These are phyloP conservation scores for Craspedostauros australis DNA, from an alignment of 108 stramenopile species.

Conservation along the genomic window DNA sequence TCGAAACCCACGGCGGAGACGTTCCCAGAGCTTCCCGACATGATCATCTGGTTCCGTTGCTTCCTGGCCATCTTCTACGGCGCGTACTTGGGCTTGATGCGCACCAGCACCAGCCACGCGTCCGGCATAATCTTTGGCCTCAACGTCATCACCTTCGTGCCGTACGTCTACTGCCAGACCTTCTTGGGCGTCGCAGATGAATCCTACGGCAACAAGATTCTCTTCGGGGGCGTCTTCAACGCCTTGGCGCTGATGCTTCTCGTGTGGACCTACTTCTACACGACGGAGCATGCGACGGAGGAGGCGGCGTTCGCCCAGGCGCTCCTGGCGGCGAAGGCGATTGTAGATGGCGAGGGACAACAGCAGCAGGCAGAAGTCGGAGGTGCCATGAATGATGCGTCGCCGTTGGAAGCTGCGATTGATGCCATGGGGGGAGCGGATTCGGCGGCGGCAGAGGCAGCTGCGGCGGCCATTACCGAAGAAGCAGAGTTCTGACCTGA, in stretches of 20 bases:
- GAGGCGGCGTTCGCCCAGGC: slow-evolving; percentile 23
- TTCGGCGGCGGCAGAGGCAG: too few relatives aligned
- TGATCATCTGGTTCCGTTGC: slow-evolving; percentile 55
- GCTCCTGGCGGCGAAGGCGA: too few relatives aligned
- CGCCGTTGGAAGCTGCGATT: too few relatives aligned
- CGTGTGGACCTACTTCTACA: slow-evolving; percentile 63
- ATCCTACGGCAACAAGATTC: slow-evolving; percentile 37
- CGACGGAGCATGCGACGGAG: slow-evolving; percentile 33
- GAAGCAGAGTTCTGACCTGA: too few relatives aligned
- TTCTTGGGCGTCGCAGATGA: slow-evolving; percentile 46
- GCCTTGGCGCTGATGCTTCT: slow-evolving; percentile 51
- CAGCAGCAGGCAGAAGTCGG: too few relatives aligned
- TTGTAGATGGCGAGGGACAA: too few relatives aligned
- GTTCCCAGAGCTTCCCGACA: slow-evolving; percentile 58
- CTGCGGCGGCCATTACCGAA: too few relatives aligned
- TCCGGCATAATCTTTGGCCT: slow-evolving; percentile 42
- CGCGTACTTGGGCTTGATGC: slow-evolving; percentile 30
- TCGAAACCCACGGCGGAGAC: slow-evolving; percentile 59
- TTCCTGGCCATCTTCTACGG: slow-evolving; percentile 44
- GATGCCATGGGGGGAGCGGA: too few relatives aligned
- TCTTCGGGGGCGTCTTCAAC: slow-evolving; percentile 51
- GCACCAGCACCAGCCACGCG: slow-evolving; percentile 1
- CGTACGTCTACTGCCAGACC: slow-evolving; percentile 46
- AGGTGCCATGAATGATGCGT: too few relatives aligned
- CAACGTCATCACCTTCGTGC: slow-evolving; percentile 65